Evolutionary conservation across 345 rosid species (phyloP).

Genomic region (Hibiscus trionum): DNA sequence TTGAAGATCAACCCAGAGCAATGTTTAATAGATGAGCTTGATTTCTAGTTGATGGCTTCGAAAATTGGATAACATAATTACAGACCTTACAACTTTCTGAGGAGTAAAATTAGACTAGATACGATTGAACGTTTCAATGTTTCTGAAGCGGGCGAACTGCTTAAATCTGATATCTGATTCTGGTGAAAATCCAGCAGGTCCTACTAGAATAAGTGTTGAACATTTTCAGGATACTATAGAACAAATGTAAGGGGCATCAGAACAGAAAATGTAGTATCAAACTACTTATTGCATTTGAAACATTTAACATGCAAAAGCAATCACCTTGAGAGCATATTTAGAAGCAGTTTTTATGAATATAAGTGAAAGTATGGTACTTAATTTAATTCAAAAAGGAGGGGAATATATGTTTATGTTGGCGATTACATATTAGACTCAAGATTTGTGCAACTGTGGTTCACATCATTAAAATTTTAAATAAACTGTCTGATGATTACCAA

Average conservation of each 20-base stretch:
- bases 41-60: not conserved
- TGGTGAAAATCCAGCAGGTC: constrained; percentile 80
- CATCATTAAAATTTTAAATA: no score
- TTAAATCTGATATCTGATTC: constrained; percentile 61
- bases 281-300: constrained; percentile 2
- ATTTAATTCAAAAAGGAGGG: not conserved
- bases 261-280: not conserved
- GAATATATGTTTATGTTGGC: not conserved
- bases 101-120: constrained; percentile 90
- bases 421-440: not conserved
- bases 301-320: constrained; percentile 7
- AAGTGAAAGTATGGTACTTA: no score
- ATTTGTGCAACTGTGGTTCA: not conserved
- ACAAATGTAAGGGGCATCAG: constrained; percentile 4
- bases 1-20: not conserved
- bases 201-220: constrained; percentile 83
- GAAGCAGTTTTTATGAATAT: constrained; percentile 44
- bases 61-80: not conserved
- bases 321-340: constrained; percentile 90
- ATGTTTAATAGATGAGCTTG: not conserved
- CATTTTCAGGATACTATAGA: constrained; percentile 89
- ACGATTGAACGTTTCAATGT: constrained; percentile 90
- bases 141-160: constrained; percentile 53
- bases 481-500: no score
- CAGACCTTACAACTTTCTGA: constrained; percentile 72